Evolutionary conservation across 1,284 basidiomycete species (phyloP), one percentile per base, ranked within the genome.

Genomic region (Ganoderma meredithae): DNA sequence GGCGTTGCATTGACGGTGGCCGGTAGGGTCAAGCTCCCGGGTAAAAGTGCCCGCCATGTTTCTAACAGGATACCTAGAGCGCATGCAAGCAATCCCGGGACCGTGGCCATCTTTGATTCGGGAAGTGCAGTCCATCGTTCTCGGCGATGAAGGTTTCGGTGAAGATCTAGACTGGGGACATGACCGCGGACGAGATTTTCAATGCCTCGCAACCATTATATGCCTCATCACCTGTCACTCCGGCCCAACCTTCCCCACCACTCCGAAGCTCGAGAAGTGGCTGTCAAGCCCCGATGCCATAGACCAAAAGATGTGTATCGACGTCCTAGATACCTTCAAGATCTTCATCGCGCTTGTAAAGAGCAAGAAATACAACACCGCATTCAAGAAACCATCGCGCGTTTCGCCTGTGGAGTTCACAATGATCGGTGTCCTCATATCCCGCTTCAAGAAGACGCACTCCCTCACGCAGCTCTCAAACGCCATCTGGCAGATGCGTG

Each of bases 401-500:
- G 76, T 86, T 25, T 83, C 85, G 0, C 84, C 85, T 0, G 77
- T 85, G 63, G 85, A 86, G 70, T 86, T 85, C 68, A 79, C 83
- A 60, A 83, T 83, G 81, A 84, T 80, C 13, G 84, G 81, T n/a
- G 72, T 84, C 39, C 76, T 86, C 67, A 85, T 86, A 41, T 79
- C 77, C 62, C 60, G 76, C 62, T 77, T 79, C 72, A 79, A 80
- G 58, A 65, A 76, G n/a, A 74, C 69, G 1, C 62, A 83, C 19
- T 83, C 84, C 1, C 72, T 84, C 67, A 77, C 74, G 8, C 83
- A 85, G 70, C 77, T 86, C 31, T 81, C 82, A 2, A 78, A 78
- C 41, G 84, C 82, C 0, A 78, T 85, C 66, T 78, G 79, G 66
- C 76, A 78, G 63, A 80, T 86, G 80, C 79, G 85, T 56, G 76